phyloP scores from a whole-genome alignment of 192 early-diverging fungal genomes.

The Backusella parvicylindrica region DNA sequence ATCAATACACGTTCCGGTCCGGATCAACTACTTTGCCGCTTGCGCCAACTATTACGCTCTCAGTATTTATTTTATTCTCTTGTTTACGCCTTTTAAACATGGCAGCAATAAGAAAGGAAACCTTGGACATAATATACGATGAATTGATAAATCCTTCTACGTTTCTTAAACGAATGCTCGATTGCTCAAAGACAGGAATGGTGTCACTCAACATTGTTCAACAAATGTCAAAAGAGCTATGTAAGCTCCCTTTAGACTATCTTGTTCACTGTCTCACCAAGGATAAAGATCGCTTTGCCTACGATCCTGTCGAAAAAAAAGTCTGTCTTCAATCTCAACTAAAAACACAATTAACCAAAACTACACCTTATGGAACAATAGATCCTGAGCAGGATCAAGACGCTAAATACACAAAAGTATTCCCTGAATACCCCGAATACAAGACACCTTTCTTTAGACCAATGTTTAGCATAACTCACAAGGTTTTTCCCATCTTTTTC shows the following conservation, averaged over 20 bases:
- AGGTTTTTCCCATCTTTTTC: constrained; percentile 1
- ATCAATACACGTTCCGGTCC: too few relatives aligned
- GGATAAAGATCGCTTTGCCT: not conserved
- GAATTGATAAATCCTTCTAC: not conserved
- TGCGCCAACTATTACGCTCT: too few relatives aligned
- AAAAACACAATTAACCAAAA: not conserved
- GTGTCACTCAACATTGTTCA: not conserved
- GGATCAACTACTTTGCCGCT: too few relatives aligned
- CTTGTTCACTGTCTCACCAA: not conserved
- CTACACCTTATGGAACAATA: not conserved
- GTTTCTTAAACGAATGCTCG: not conserved
- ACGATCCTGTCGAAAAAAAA: not conserved
- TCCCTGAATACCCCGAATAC: not conserved
- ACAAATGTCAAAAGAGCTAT: not conserved
- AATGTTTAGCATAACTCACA: not conserved
- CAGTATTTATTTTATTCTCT: too few relatives aligned
- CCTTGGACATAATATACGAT: not conserved
- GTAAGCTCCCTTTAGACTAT: not conserved
- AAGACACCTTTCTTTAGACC: not conserved
- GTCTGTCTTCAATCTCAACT: not conserved
- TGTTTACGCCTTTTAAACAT: not conserved
- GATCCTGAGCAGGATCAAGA: not conserved
- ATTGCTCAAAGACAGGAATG: not conserved
- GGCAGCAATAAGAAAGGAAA: not conserved
- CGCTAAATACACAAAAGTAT: not conserved